phyloP scores from a whole-genome alignment of 805 yeast species.

The Lipomyces anomalus region DNA sequence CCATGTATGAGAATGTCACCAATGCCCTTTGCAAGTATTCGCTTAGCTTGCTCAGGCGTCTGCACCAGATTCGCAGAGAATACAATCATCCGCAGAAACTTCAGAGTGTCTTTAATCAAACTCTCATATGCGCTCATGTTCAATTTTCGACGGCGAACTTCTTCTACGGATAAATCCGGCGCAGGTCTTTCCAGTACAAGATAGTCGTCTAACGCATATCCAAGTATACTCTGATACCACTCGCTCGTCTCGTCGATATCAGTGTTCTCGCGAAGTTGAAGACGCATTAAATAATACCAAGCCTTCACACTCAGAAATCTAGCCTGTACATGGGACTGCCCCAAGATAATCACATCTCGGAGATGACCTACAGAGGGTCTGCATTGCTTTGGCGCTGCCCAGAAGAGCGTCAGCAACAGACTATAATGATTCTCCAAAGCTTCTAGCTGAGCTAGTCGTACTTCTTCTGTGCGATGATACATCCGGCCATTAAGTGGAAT shows the following conservation, averaged over 20 bases:
- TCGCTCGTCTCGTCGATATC: constrained; percentile 13
- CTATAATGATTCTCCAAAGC: constrained; percentile 26
- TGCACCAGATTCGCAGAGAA: constrained; percentile 5
- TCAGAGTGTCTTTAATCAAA: constrained; percentile 12
- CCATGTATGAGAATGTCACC: constrained; percentile 10
- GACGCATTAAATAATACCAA: constrained; percentile 23
- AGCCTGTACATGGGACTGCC: constrained; percentile 25
- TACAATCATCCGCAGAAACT: constrained; percentile 12
- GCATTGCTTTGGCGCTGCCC: constrained; percentile 25
- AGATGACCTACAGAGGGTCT: constrained; percentile 25
- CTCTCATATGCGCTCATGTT: constrained; percentile 16
- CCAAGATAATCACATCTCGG: constrained; percentile 25
- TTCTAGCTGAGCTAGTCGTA: constrained; percentile 22
- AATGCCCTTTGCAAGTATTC: constrained; percentile 6
- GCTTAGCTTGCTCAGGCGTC: constrained; percentile 8
- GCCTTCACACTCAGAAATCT: constrained; percentile 28
- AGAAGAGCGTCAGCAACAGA: constrained; percentile 25
- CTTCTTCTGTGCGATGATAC: constrained; percentile 20
- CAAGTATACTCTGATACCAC: constrained; percentile 22
- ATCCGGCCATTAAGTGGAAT: constrained; percentile 27
- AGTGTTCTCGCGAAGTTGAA: constrained; percentile 6
- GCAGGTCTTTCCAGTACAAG: constrained; percentile 14
- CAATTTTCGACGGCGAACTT: constrained; percentile 4
- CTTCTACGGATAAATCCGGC: constrained; percentile 9
- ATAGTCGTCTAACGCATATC: constrained; percentile 18